phyloP scores from a whole-genome alignment of 2,329 filamentous ascomycete species.

The Lasiodiplodia citricola region DNA sequence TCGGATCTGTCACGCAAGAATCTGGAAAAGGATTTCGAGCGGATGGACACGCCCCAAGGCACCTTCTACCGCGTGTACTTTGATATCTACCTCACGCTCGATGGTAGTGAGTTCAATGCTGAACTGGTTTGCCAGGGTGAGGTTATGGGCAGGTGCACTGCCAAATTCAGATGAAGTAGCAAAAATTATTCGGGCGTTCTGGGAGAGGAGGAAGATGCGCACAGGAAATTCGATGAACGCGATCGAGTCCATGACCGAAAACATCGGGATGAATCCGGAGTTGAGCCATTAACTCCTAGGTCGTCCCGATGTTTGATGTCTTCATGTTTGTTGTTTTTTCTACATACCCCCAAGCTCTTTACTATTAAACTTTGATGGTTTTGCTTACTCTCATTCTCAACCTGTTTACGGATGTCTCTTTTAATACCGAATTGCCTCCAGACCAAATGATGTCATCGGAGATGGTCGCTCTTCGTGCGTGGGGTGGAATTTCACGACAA shows the following conservation, averaged over 20 bases:
- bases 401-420: conserved; percentile 3
- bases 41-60: conserved; percentile 98
- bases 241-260: neutral
- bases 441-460: neutral
- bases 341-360: conserved; percentile 25
- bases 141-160: conserved; percentile 96
- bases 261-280: conserved; percentile 1
- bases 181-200: neutral
- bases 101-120: conserved; percentile 96
- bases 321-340: conserved; percentile 22
- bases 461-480: neutral
- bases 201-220: conserved; percentile 14
- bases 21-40: conserved; percentile 97
- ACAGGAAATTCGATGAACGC: neutral
- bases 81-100: conserved; percentile 83
- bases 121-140: conserved; percentile 99
- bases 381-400: neutral
- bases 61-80: conserved; percentile 68
- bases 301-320: neutral
- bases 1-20: conserved; percentile 98
- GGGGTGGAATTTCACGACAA: neutral
- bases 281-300: neutral
- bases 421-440: neutral
- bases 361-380: conserved; percentile 2
- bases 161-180: conserved; percentile 71